Evolutionary conservation across 2,329 filamentous ascomycete species (phyloP).

Genomic region (Xylariaceae sp.): DNA sequence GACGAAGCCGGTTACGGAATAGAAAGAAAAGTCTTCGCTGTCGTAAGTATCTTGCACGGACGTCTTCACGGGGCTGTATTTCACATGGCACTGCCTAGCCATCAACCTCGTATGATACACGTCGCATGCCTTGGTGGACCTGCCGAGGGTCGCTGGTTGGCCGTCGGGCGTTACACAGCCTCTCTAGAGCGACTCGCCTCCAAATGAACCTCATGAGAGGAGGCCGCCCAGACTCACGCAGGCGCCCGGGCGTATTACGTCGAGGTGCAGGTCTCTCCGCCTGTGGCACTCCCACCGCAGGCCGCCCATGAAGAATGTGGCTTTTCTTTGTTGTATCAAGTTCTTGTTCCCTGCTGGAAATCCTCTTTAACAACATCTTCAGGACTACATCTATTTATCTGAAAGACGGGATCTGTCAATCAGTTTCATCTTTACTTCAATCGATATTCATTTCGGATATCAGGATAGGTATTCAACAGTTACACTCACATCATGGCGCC

Average conservation of each 20-base stretch:
- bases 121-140: conserved; percentile 4
- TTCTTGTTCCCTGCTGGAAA: background rate
- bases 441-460: background rate
- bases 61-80: background rate
- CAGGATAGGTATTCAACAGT: background rate
- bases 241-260: conserved; percentile 17
- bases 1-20: too few relatives aligned
- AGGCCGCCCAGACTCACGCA: conserved; percentile 14
- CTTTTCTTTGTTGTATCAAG: conserved; percentile 12
- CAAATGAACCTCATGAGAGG: conserved; percentile 7
- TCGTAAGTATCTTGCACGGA: too few relatives aligned
- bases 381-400: background rate
- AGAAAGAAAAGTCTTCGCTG: background rate
- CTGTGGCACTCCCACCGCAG: background rate
- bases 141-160: conserved; percentile 10
- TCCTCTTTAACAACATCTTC: background rate
- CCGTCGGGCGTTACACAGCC: conserved; percentile 22
- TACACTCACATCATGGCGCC: conserved; percentile 23
- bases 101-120: background rate
- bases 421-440: background rate
- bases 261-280: conserved; percentile 17
- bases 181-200: background rate
- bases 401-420: background rate
- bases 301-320: background rate
- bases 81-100: background rate